Evolutionary conservation across 768 basidiomycete genomes (phyloP).

Genomic region (Mycena galericulata): DNA sequence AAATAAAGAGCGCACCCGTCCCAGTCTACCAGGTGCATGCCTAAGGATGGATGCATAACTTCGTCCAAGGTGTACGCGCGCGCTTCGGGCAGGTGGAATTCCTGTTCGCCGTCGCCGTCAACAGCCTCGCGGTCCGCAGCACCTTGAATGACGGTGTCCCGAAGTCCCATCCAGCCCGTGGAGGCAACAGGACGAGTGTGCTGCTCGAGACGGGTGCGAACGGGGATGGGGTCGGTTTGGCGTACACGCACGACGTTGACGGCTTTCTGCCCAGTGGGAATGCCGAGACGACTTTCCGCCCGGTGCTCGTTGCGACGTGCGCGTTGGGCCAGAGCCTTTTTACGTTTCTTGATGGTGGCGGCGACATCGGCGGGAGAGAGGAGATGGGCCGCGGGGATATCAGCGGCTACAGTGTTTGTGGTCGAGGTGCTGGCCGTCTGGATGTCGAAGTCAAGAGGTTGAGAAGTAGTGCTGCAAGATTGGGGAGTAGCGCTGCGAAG

Average conservation of each 20-base stretch:
- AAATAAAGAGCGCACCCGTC: not conserved
- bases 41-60: not conserved
- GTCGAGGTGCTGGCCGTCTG: too few relatives aligned
- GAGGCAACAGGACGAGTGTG: not conserved
- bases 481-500: too few relatives aligned
- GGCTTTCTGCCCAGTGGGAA: not conserved
- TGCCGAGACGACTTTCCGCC: not conserved
- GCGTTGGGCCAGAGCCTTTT: not conserved
- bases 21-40: not conserved
- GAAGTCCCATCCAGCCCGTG: conserved; percentile 7
- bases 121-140: not conserved
- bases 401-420: too few relatives aligned
- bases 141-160: not conserved
- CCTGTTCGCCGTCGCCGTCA: not conserved
- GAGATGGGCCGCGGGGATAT: not conserved
- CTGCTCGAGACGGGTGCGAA: not conserved
- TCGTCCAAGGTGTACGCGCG: not conserved
- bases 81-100: not conserved
- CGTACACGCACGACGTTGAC: not conserved
- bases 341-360: not conserved
- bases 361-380: too few relatives aligned
- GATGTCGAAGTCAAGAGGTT: too few relatives aligned
- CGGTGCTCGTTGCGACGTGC: not conserved
- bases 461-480: too few relatives aligned
- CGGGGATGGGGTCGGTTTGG: not conserved